Percentiles rank a stretch among this genome's conserved stretches.
Evolutionary conservation across 176 grass and related monocot species (phyloP).

Genomic region (Lolium perenne): DNA sequence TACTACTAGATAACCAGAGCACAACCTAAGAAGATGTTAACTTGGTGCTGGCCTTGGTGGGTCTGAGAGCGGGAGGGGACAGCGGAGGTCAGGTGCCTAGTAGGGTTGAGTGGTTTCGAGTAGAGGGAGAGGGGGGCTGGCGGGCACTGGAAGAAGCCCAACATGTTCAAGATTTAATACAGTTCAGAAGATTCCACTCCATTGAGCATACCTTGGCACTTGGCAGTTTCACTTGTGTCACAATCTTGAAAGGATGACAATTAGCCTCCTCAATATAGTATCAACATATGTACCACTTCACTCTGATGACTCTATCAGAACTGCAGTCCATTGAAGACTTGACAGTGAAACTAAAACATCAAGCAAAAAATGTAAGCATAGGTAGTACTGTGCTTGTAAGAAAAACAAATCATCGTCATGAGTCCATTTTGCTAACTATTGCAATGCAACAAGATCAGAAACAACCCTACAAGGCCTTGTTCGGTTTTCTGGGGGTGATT

Average conservation of each 20-base stretch:
- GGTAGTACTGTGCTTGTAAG: background rate
- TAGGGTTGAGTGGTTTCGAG: too few species aligned
- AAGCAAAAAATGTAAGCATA: background rate
- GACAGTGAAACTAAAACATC: background rate
- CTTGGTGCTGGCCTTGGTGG: background rate
- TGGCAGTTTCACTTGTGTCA: constrained; percentile 8
- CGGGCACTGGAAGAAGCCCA: too few species aligned
- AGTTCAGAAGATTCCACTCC: too few species aligned
- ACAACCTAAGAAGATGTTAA: background rate
- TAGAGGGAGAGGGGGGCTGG: too few species aligned
- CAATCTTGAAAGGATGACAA: constrained; percentile 59
- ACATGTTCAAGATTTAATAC: too few species aligned
- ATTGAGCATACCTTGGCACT: constrained; percentile 9
- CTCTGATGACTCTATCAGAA: constrained; percentile 50
- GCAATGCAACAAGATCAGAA: background rate
- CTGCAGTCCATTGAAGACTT: constrained; percentile 47
- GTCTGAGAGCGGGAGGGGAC: background rate
- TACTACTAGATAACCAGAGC: background rate
- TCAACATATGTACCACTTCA: constrained; percentile 55
- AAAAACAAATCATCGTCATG: background rate
- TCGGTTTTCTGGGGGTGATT: too few species aligned
- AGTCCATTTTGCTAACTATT: background rate
- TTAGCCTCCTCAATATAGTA: constrained; percentile 48
- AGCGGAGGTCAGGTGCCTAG: too few species aligned
- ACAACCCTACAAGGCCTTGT: background rate